A percentile compares a stretch with the other conserved stretches of the same genome.
Evolutionary conservation across 2,329 filamentous ascomycete species (phyloP).

Genomic region (Aspergillus jensenii): DNA sequence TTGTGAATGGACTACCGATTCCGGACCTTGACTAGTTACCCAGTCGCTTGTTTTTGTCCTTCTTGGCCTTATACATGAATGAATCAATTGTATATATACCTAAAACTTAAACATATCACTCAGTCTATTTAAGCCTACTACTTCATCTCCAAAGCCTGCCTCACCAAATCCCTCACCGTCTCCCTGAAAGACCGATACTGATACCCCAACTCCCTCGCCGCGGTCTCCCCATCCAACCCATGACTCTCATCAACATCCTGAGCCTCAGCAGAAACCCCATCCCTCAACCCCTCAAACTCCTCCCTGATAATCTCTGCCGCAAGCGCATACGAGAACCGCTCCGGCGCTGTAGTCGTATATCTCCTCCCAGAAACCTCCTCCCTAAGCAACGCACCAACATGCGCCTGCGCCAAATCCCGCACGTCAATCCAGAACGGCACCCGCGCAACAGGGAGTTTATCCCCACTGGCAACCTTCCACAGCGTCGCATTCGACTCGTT

Average conservation of each 20-base stretch:
- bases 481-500: slow-evolving; percentile 47
- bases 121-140: background rate
- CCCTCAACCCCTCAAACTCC: slow-evolving; percentile 4
- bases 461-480: slow-evolving; percentile 41
- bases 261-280: slow-evolving; percentile 31
- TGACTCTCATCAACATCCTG: slow-evolving; percentile 33
- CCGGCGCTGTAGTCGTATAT: slow-evolving; percentile 40
- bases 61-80: background rate
- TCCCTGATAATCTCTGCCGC: slow-evolving; percentile 25
- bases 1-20: slow-evolving; percentile 74
- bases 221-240: slow-evolving; percentile 45
- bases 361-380: slow-evolving; percentile 31
- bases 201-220: slow-evolving; percentile 40
- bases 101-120: too few relatives aligned
- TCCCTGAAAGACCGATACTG: slow-evolving; percentile 29
- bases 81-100: too few relatives aligned
- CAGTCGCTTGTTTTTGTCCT: slow-evolving; percentile 7
- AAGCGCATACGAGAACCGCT: slow-evolving; percentile 48
- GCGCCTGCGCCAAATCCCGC: slow-evolving; percentile 46
- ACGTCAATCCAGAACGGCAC: slow-evolving; percentile 45
- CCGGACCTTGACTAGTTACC: slow-evolving; percentile 61
- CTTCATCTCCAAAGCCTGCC: slow-evolving; percentile 12
- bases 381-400: slow-evolving; percentile 42
- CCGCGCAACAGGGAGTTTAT: slow-evolving; percentile 33
- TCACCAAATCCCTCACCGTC: slow-evolving; percentile 21